phyloP scores from a whole-genome alignment of 768 basidiomycete genomes.

The Lactifluus piperatus region DNA sequence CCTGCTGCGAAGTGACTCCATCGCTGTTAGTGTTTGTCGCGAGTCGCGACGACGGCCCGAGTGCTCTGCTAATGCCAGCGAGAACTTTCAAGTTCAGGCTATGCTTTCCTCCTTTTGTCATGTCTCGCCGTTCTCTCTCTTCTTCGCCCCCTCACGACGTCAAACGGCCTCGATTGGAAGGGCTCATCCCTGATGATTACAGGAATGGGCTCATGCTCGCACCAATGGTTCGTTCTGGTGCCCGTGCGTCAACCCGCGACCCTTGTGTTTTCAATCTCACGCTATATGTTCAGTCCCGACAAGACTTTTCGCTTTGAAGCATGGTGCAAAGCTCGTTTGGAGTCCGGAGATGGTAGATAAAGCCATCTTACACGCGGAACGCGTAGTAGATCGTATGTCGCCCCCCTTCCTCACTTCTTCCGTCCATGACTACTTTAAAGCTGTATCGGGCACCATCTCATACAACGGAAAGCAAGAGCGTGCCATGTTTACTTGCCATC shows the following conservation, averaged over 20 bases:
- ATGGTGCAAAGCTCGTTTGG: conserved; percentile 94
- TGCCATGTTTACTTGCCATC: conserved; percentile 87
- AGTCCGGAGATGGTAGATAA: conserved; percentile 95
- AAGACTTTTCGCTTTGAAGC: conserved; percentile 77
- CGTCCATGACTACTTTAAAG: conserved; percentile 34
- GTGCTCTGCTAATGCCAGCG: not conserved
- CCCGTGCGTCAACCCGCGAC: conserved; percentile 43
- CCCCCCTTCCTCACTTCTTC: not conserved
- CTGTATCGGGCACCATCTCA: conserved; percentile 76
- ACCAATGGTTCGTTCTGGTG: conserved; percentile 96
- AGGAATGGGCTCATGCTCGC: conserved; percentile 90
- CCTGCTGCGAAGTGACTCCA: conserved; percentile 30
- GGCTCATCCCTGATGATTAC: conserved; percentile 67
- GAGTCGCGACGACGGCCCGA: not conserved
- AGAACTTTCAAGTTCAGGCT: not conserved
- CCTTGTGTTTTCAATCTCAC: not conserved
- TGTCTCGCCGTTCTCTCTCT: conserved; percentile 20
- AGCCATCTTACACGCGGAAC: conserved; percentile 79
- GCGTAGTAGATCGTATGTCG: conserved; percentile 76
- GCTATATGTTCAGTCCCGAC: conserved; percentile 56
- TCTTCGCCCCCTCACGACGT: conserved; percentile 9
- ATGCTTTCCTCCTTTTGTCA: not conserved
- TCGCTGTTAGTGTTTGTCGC: conserved; percentile 3
- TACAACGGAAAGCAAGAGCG: conserved; percentile 70
- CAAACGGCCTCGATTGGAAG: conserved; percentile 13